Evolutionary conservation across 2,329 filamentous ascomycete species (phyloP).

Genomic region (Xylogone sp.): DNA sequence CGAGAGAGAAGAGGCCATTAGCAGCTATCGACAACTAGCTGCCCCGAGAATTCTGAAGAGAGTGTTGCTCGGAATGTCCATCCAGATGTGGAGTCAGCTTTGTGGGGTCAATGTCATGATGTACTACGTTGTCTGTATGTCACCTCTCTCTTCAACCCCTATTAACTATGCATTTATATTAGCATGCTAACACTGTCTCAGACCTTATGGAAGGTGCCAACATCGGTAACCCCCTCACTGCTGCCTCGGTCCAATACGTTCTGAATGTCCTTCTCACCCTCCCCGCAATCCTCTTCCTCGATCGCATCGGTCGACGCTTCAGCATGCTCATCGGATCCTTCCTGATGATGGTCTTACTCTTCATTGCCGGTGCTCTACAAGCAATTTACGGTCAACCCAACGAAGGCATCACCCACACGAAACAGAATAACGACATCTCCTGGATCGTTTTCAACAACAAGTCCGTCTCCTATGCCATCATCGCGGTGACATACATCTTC

Average conservation of each 20-base stretch:
- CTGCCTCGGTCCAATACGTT: conserved; percentile 69
- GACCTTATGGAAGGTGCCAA: conserved; percentile 66
- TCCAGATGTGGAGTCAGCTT: conserved; percentile 72
- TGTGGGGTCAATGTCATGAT: conserved; percentile 74
- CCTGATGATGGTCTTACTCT: conserved; percentile 60
- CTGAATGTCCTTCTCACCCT: conserved; percentile 79
- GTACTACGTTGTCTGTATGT: conserved; percentile 62
- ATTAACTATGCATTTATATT: no score
- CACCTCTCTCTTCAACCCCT: neutral
- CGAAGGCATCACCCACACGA: conserved; percentile 32
- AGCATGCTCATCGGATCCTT: conserved; percentile 61
- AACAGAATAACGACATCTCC: conserved; percentile 44
- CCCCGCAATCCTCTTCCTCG: conserved; percentile 70
- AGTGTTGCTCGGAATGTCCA: conserved; percentile 66
- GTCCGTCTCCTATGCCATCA: conserved; percentile 57
- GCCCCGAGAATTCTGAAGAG: conserved; percentile 68
- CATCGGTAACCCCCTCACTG: conserved; percentile 55
- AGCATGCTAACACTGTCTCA: neutral
- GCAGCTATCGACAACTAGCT: conserved; percentile 68
- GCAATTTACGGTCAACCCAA: conserved; percentile 54
- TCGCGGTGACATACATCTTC: conserved; percentile 69
- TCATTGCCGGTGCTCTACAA: conserved; percentile 59
- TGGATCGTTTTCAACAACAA: conserved; percentile 52
- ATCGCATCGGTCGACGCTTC: conserved; percentile 68
- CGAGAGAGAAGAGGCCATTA: conserved; percentile 66